A percentile compares a stretch with the other conserved stretches of the same genome.
These are phyloP conservation scores for Penicillium cosmopolitanum DNA, from an alignment of 495 filamentous ascomycete species.

Conservation along the genomic window DNA sequence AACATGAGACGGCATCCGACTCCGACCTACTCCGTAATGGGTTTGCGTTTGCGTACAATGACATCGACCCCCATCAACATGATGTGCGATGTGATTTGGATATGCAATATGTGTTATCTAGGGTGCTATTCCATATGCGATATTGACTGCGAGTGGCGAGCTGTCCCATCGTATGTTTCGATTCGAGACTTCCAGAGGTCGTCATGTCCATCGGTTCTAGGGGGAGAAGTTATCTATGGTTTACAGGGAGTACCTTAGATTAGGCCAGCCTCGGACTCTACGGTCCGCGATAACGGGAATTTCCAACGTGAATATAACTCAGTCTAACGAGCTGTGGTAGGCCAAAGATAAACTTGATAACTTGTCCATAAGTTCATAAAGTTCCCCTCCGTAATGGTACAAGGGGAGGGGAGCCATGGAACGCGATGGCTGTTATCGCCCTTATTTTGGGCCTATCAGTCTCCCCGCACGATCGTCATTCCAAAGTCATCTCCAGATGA, in stretches of 20 bases:
- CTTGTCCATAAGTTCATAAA: not conserved
- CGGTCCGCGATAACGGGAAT: not conserved
- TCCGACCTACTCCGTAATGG: not conserved
- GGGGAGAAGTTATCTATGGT: not conserved
- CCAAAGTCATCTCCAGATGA: constrained; percentile 8
- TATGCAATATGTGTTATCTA: constrained; percentile 12
- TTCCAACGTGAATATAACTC: not conserved
- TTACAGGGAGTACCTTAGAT: constrained; percentile 3
- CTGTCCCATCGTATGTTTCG: not conserved
- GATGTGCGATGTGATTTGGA: constrained; percentile 8
- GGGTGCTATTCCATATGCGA: not conserved
- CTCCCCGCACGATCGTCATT: constrained; percentile 33
- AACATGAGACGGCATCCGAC: constrained; percentile 10
- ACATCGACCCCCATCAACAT: not conserved
- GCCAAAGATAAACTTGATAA: constrained; percentile 11
- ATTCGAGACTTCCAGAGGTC: not conserved
- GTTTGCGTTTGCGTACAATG: not conserved
- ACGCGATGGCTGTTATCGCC: constrained; percentile 11
- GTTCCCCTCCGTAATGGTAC: not conserved
- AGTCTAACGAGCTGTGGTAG: constrained; percentile 1
- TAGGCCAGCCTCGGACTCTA: not conserved
- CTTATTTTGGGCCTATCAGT: constrained; percentile 13
- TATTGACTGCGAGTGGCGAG: constrained; percentile 1
- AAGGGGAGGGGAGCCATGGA: constrained; percentile 1
- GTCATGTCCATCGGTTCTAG: no score